Conservation (phyloP, 225 moss, liverwort and hornwort genomes). For the Marchantia paleacea region DNA sequence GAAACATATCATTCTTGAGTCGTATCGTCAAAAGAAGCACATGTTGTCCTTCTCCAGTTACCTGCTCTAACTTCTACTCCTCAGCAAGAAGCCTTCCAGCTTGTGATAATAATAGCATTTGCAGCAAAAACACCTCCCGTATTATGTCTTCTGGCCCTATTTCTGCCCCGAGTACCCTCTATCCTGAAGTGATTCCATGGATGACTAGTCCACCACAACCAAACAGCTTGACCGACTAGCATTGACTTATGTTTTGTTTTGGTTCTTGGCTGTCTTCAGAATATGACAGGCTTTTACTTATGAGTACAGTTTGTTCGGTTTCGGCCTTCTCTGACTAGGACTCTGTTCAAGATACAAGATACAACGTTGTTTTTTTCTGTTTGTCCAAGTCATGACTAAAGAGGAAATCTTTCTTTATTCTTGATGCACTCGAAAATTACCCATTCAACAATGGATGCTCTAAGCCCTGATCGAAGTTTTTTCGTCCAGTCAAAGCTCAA, state of each 20-base stretch:
- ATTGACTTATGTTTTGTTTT: neutral
- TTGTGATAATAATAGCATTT: neutral
- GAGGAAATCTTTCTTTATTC: too few species aligned
- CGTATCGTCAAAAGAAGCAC: neutral
- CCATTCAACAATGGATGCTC: too few species aligned
- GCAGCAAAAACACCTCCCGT: neutral
- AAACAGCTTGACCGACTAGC: neutral
- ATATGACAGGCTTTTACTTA: too few species aligned
- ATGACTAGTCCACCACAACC: neutral
- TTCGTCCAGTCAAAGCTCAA: neutral
- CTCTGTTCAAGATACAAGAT: too few species aligned
- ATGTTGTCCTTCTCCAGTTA: neutral
- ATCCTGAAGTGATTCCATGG: neutral
- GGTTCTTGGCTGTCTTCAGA: neutral
- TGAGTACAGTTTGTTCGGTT: too few species aligned
- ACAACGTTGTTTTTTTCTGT: too few species aligned
- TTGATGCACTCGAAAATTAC: too few species aligned
- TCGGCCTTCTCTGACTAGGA: too few species aligned
- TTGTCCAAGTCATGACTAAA: too few species aligned
- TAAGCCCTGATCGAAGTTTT: neutral
- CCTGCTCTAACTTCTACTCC: neutral
- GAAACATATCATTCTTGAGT: neutral
- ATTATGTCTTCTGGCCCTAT: neutral
- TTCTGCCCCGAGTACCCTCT: neutral
- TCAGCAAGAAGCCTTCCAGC: neutral